Evolutionary conservation across 768 basidiomycete species (phyloP).

Genomic region (Gelatoporia subvermispora): DNA sequence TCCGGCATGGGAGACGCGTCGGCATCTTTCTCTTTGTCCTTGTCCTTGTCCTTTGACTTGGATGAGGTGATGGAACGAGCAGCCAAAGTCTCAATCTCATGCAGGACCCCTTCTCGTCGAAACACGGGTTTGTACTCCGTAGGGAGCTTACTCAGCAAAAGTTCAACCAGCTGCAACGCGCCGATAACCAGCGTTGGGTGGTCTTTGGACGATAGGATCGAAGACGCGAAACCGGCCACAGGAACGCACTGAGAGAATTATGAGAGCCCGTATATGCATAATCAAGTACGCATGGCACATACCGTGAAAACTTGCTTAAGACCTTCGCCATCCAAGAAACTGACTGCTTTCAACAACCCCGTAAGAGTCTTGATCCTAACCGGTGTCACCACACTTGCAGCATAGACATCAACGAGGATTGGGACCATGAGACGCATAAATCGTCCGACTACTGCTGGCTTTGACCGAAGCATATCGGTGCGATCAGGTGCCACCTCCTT

Average conservation of each 20-base stretch:
- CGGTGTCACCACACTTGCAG: constrained; percentile 88
- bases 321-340: constrained; percentile 76
- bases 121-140: constrained; percentile 84
- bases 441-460: constrained; percentile 69
- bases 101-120: constrained; percentile 92
- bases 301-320: constrained; percentile 77
- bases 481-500: constrained; percentile 47
- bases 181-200: constrained; percentile 82
- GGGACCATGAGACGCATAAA: constrained; percentile 91
- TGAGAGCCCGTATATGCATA: constrained; percentile 8
- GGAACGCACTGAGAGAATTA: constrained; percentile 68
- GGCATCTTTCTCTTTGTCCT: constrained; percentile 30
- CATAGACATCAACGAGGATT: constrained; percentile 96
- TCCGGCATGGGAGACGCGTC: constrained; percentile 38
- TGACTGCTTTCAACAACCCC: constrained; percentile 85
- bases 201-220: constrained; percentile 89
- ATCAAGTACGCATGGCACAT: constrained; percentile 23
- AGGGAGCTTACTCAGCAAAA: constrained; percentile 81
- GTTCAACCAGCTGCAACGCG: constrained; percentile 89
- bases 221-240: constrained; percentile 91
- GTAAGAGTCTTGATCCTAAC: constrained; percentile 87
- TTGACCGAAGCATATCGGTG: constrained; percentile 69
- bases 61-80: constrained; percentile 52
- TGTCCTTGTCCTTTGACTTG: constrained; percentile 43
- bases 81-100: constrained; percentile 83